Evolutionary conservation across 371 early-diverging fungal genomes (phyloP).

Genomic region (Syncephalastrum sp.): DNA sequence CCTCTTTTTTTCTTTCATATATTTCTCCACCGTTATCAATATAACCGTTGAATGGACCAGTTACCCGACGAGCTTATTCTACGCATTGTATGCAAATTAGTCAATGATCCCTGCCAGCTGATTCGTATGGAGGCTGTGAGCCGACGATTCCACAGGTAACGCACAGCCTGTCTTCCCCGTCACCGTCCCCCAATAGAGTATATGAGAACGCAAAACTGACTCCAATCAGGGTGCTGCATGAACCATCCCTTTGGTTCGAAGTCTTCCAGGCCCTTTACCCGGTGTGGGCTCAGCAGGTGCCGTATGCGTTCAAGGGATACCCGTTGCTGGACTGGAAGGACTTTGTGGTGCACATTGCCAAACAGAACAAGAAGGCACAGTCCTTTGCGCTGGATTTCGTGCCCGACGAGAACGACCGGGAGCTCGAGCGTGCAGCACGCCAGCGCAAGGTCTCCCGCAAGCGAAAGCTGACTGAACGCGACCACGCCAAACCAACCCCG

Average conservation of each 20-base stretch:
- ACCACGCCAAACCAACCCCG: neutral
- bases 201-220: too few species aligned
- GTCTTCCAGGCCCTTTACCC: conserved; percentile 29
- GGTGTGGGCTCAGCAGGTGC: conserved; percentile 25
- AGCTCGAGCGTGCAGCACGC: conserved; percentile 3
- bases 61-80: conserved; percentile 38
- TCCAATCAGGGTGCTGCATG: conserved; percentile 19
- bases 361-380: conserved; percentile 16
- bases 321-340: conserved; percentile 36
- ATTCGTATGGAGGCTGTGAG: conserved; percentile 21
- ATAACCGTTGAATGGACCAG: conserved; percentile 20
- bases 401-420: conserved; percentile 15
- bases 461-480: conserved; percentile 10
- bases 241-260: conserved; percentile 30
- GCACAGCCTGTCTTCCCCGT: too few species aligned
- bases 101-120: conserved; percentile 24
- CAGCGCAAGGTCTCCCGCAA: conserved; percentile 14
- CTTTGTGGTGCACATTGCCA: conserved; percentile 23
- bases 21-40: neutral
- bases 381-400: conserved; percentile 23
- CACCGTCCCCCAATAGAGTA: too few species aligned
- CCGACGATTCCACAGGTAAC: conserved; percentile 27
- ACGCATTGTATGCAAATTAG: conserved; percentile 23
- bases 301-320: conserved; percentile 16
- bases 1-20: conserved; percentile 3